A percentile compares a stretch with the other conserved stretches of the same genome.
Evolutionary conservation across 2,329 filamentous ascomycete species (phyloP).

Genomic region (Mariannaea elegans): DNA sequence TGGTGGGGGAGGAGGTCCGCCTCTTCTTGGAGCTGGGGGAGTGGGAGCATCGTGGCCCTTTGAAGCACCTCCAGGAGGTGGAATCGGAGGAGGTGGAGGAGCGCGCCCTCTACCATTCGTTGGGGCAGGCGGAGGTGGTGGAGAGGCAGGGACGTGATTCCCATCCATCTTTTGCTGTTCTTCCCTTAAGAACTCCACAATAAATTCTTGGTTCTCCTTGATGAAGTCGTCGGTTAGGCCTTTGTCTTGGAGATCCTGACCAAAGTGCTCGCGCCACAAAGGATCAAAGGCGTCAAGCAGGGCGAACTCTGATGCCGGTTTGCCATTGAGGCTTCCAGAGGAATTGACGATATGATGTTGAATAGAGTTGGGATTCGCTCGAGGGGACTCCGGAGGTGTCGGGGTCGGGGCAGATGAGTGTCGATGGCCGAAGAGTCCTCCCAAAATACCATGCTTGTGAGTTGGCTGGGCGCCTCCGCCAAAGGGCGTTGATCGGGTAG

Average conservation of each 20-base stretch:
- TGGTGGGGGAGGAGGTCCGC: conserved; percentile 46
- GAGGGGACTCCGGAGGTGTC: conserved; percentile 66
- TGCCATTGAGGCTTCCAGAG: conserved; percentile 58
- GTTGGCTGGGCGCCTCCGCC: conserved; percentile 57
- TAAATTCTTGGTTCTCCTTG: conserved; percentile 74
- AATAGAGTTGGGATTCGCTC: conserved; percentile 49
- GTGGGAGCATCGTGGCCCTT: conserved; percentile 28
- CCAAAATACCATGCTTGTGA: conserved; percentile 60
- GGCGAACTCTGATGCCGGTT: conserved; percentile 64
- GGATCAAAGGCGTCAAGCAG: conserved; percentile 71
- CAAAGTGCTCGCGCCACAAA: conserved; percentile 71
- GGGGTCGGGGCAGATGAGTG: conserved; percentile 68
- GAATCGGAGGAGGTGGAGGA: conserved; percentile 51
- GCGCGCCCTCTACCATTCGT: conserved; percentile 47
- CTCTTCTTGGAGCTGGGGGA: conserved; percentile 37
- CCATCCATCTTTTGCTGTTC: conserved; percentile 56
- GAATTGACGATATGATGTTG: conserved; percentile 51
- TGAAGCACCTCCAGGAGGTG: conserved; percentile 22
- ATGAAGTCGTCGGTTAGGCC: conserved; percentile 74
- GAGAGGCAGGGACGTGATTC: conserved; percentile 28
- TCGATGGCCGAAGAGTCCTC: conserved; percentile 69
- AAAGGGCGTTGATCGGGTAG: conserved; percentile 82
- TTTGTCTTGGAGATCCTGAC: conserved; percentile 69
- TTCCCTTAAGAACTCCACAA: conserved; percentile 69
- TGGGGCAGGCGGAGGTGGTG: conserved; percentile 38